Evolutionary conservation across 176 grass and related monocot genomes (phyloP), one percentile per base, ranked within the genome.

Genomic region (Eleusine coracana): DNA sequence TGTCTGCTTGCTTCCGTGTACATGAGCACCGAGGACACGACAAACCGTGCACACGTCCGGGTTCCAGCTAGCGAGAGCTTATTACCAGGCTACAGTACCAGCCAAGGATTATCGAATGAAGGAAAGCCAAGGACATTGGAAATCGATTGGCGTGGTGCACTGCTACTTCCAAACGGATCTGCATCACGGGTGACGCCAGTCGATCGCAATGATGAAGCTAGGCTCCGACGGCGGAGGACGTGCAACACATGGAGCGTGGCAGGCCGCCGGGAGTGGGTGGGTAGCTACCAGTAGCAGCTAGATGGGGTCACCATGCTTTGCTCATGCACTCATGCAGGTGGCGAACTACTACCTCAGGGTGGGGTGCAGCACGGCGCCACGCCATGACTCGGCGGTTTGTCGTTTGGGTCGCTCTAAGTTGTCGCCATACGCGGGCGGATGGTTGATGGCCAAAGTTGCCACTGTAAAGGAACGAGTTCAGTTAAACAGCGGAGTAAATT

Each of bases 151-250:
- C 31, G 31, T 34, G 31, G 31, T 34, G 31, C 31, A 34, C 2
- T 34, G 31, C 31, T 13, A 46, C 27, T 51, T n/a, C 50, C 50
- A 23, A 75, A 39, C 29, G 16, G 41, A 42, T 69, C 66, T n/a
- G 73, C 73, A 39, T 75, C 50, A 75, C 51, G 51, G 50, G 18
- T 75, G 73, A 55, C 31, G 20, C 49, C 71, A 55, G 36, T 6
- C 28, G 21, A 20, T 15, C 42, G 16, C 39, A 18, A 42, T 17
- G 15, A 52, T 52, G 50, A 18, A 21, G 52, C 52, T 56, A 25
- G 56, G 5, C 56, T 7, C 27, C 1, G 60, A 63, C 25, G 60
- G 60, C 13, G 60, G 60, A 12, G 23, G 60, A 63, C 60, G 60
- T 29, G 60, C 60, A 63, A 29, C 60, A 63, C 60, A 63, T 63